Evolutionary conservation across 768 basidiomycete genomes (phyloP), one percentile per base, ranked within the genome.

Genomic region (Suillus subalutaceus): DNA sequence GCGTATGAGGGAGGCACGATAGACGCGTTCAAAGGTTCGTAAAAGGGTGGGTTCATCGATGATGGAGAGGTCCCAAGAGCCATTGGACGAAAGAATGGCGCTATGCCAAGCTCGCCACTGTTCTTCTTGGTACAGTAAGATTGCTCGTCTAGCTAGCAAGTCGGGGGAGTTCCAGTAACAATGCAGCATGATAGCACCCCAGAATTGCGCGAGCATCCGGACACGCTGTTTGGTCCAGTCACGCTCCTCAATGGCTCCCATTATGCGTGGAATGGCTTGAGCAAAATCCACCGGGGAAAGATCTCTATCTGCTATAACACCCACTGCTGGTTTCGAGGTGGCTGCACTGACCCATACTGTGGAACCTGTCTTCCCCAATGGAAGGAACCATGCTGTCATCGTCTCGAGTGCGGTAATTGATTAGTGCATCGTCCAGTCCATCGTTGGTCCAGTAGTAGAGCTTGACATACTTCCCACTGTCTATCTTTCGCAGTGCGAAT

Each of bases 111-210:
- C 48, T 0, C 6, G 4, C 1, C 48, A 0, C 3, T 52, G 23
- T 2, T 52, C 48, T 26, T 50, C 48, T 15, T 50, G 48, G 6
- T 23, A 50, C 1, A 23, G 2, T 0, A 50, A 3, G 1, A 50
- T 50, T 1, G 48, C 48, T 0, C 13, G 2, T 1, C 10, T 10
- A 1, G 23, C 10, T 10, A 6, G 5, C 13, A 50, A 2, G 7
- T 50, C 6, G 6, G 0, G 3, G 5, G 48, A 50, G 6, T 23
- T 26, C 48, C 48, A 50, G 6, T 50, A 50, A 0, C 0, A 12
- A 7, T 50, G 48, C 0, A 50, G 12, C 48, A 50, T 50, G 23
- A 50, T 26, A 6, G 48, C 48, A 0, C 48, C 48, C 23, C 23
- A 50, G 13, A 50, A 50, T 0, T 50, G 23, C 0, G 48, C 48